Evolutionary conservation across 495 filamentous ascomycete genomes (phyloP), one percentile per base, ranked within the genome.

Genomic region (Penicillium turbatum): DNA sequence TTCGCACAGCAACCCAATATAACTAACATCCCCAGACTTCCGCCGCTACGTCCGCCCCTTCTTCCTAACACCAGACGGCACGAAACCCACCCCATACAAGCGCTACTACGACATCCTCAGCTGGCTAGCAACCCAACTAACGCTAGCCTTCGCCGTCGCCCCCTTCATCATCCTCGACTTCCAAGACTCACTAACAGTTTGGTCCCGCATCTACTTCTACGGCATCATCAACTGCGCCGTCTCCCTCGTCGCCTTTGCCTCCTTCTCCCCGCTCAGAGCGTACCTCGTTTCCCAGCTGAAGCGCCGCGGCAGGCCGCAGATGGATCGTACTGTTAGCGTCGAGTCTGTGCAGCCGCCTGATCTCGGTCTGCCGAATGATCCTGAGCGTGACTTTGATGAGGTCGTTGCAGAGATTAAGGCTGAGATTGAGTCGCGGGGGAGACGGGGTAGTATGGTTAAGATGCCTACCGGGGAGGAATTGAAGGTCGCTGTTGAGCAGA

Each of bases 151-250:
- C 71, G 78, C 82, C 47, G 86, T 82, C 1, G 76, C 85, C 2
- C 92, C 93, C 2, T 98, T 98, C 72, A 77, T 96, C 49, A 72
- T 96, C 41, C 83, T 97, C 10, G 73, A 75, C 29, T 81, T 97
- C 56, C 65, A 68, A 16, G 75, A 79, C 42, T 88, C 85, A 1
- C 64, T 95, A 31, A 66, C 71, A 5, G 84, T 89, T 53, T 98
- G 93, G 93, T 63, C 79, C 0, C 82, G 87, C 29, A 85, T 95
- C n/a, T 92, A 96, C 70, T 96, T 89, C 76, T 97, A 95, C 72
- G 82, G 82, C 34, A 72, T 91, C 57, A 55, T 92, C 43, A 82
- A 82, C 41, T 86, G 83, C n/a, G 67, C 72, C 30, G 63, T 69
- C 3, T 80, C 83, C 26, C 77, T 90, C 50, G 83, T 71, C 5